These are phyloP conservation scores for Candida michaelii DNA, from an alignment of 805 yeast species.

Conservation along the genomic window DNA sequence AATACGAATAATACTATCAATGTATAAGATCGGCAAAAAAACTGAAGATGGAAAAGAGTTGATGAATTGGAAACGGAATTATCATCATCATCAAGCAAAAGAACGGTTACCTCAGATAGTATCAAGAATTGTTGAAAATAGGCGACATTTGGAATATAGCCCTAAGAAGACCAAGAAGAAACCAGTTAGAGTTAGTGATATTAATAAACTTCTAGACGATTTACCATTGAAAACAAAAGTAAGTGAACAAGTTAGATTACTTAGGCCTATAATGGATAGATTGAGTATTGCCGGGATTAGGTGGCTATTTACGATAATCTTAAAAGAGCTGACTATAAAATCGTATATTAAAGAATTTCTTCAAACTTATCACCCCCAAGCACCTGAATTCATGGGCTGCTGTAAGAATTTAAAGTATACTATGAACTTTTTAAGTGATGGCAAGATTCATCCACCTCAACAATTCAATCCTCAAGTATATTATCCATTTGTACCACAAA, in stretches of 20 bases:
- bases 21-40: conserved; percentile 57
- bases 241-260: conserved; percentile 40
- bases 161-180: conserved; percentile 24
- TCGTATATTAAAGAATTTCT: conserved; percentile 59
- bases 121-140: conserved; percentile 50
- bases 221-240: conserved; percentile 25
- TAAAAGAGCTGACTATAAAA: conserved; percentile 60
- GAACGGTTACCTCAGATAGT: conserved; percentile 45
- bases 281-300: conserved; percentile 63
- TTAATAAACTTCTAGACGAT: conserved; percentile 31
- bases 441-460: conserved; percentile 37
- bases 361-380: conserved; percentile 76
- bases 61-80: conserved; percentile 36
- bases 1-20: conserved; percentile 46
- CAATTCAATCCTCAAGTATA: conserved; percentile 45
- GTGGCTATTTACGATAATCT: conserved; percentile 66
- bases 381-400: conserved; percentile 59
- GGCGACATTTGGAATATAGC: conserved; percentile 43
- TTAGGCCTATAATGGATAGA: conserved; percentile 50
- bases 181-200: conserved; percentile 25
- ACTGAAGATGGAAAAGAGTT: conserved; percentile 56
- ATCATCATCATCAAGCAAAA: conserved; percentile 30
- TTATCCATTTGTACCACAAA: conserved; percentile 73
- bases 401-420: conserved; percentile 64
- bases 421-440: conserved; percentile 52